These are phyloP conservation scores for Megacollybia marginata DNA, from an alignment of 768 basidiomycete genomes.

Conservation along the genomic window DNA sequence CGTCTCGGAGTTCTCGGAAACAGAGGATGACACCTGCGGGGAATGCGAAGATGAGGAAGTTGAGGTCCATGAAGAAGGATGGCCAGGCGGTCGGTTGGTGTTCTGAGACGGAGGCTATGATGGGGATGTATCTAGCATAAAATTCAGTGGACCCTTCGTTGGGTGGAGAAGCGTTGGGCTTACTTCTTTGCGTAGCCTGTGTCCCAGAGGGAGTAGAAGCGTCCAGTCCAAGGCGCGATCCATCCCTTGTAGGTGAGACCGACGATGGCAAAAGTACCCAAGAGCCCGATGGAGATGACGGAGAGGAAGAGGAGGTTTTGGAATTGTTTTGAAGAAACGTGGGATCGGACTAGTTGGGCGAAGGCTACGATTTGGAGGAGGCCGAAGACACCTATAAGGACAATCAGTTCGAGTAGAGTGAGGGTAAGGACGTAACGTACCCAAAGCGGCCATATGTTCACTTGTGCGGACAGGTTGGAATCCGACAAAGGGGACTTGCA, in stretches of 20 bases:
- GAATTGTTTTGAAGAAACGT: slow-evolving; percentile 91
- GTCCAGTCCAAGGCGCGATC: slow-evolving; percentile 99
- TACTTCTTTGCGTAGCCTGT: slow-evolving; percentile 98
- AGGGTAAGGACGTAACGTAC: slow-evolving; percentile 31
- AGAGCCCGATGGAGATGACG: slow-evolving; percentile 60
- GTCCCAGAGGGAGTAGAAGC: slow-evolving; percentile 99
- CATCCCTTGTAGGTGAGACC: slow-evolving; percentile 86
- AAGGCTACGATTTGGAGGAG: slow-evolving; percentile 95
- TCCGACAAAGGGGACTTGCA: slow-evolving; percentile 99
- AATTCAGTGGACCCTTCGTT: no score
- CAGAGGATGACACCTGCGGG: slow-evolving; percentile 93
- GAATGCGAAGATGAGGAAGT: slow-evolving; percentile 96
- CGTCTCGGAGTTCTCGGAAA: slow-evolving; percentile 91
- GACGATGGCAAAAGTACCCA: slow-evolving; percentile 69
- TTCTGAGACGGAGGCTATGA: slow-evolving; percentile 98
- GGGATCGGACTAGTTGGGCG: slow-evolving; percentile 78
- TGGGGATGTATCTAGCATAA: slow-evolving; percentile 76
- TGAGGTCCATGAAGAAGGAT: slow-evolving; percentile 98
- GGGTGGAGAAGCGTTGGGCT: slow-evolving; percentile 14
- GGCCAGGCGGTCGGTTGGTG: slow-evolving; percentile 99
- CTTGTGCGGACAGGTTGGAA: slow-evolving; percentile 97
- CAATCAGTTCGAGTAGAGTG: slow-evolving; percentile 5
- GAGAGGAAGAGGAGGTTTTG: slow-evolving; percentile 65
- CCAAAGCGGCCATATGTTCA: slow-evolving; percentile 98
- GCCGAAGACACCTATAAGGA: slow-evolving; percentile 77